Conservation (phyloP, 2,329 filamentous ascomycete species). For the Chaetomium globosum region DNA sequence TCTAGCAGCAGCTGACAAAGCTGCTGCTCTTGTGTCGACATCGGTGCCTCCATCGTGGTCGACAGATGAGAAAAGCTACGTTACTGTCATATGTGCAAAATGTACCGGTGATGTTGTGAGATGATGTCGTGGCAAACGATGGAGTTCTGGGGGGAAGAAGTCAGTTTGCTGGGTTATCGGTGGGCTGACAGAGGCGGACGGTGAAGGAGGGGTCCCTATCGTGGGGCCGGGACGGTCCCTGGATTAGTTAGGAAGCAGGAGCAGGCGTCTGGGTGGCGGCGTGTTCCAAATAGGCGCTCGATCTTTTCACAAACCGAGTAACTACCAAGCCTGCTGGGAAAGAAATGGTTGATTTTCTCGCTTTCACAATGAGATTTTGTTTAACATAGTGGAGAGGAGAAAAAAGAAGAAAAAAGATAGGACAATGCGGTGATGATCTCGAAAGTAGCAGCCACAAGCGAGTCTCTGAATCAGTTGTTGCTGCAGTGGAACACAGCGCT, state of each 20-base stretch:
- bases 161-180: slow-evolving; percentile 6
- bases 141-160: neutral
- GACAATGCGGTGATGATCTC: neutral
- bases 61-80: slow-evolving; percentile 14
- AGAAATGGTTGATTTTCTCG: neutral
- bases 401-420: neutral
- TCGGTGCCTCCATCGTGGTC: slow-evolving; percentile 53
- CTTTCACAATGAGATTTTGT: neutral
- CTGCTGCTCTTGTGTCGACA: slow-evolving; percentile 73
- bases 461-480: neutral
- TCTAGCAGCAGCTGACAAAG: slow-evolving; percentile 81
- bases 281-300: neutral
- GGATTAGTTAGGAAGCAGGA: neutral
- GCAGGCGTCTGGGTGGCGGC: slow-evolving; percentile 1
- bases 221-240: slow-evolving; percentile 7
- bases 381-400: neutral
- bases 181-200: slow-evolving; percentile 5
- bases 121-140: neutral
- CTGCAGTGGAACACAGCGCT: slow-evolving; percentile 17
- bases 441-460: neutral
- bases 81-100: slow-evolving; percentile 18
- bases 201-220: slow-evolving; percentile 2
- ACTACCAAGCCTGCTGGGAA: neutral
- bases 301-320: neutral
- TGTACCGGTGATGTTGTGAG: neutral